Evolutionary conservation across 257 asterid species (phyloP).

Genomic region (Salvia splendens): DNA sequence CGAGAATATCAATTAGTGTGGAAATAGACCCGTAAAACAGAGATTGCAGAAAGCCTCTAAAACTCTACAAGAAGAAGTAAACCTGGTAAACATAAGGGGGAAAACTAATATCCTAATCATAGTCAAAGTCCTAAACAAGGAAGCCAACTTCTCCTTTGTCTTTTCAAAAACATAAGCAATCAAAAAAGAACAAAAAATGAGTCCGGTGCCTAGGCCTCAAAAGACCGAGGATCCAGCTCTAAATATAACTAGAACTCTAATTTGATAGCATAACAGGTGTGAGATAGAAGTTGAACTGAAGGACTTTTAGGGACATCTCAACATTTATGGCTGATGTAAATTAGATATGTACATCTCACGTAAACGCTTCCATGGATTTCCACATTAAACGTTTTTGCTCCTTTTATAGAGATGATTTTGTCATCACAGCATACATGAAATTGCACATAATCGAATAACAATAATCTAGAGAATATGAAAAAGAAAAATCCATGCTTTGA

Average conservation of each 20-base stretch:
- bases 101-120: neutral
- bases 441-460: slow-evolving; percentile 7
- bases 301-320: neutral
- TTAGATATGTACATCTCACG: neutral
- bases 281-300: neutral
- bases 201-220: too few relatives aligned
- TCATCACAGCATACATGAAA: neutral
- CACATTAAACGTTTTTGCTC: neutral
- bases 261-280: neutral
- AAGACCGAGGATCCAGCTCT: neutral
- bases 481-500: neutral
- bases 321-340: neutral
- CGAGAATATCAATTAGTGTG: too few relatives aligned
- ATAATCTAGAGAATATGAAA: neutral
- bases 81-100: too few relatives aligned
- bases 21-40: too few relatives aligned
- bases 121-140: neutral
- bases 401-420: neutral
- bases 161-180: neutral
- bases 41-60: too few relatives aligned
- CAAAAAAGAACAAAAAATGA: neutral
- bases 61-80: too few relatives aligned
- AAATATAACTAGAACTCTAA: neutral
- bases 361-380: neutral
- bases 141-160: neutral